These are phyloP conservation scores for Monotropa hypopitys DNA, from an alignment of 179 eudicot species.

Conservation along the genomic window DNA sequence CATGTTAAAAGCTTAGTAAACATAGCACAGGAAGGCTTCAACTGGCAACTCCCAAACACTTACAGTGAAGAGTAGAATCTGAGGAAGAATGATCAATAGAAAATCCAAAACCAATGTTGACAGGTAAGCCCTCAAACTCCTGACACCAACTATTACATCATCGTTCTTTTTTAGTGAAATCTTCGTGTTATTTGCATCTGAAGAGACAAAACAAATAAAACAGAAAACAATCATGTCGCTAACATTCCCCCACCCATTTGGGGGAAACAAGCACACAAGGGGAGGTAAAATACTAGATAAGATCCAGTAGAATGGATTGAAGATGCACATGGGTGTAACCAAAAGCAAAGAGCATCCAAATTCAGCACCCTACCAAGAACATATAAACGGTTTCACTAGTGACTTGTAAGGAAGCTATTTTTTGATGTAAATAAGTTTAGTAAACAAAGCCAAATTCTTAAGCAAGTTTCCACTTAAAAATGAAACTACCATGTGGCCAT, in stretches of 20 bases:
- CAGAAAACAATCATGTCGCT: neutral
- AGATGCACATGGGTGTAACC: neutral
- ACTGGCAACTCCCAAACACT: constrained; percentile 22
- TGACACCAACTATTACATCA: constrained; percentile 21
- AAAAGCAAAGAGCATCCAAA: neutral
- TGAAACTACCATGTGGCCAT: neutral
- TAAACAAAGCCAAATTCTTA: neutral
- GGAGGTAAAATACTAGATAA: neutral
- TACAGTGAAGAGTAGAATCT: constrained; percentile 57
- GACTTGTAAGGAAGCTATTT: neutral
- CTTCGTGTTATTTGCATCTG: constrained; percentile 22
- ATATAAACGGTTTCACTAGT: neutral
- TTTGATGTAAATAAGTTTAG: neutral
- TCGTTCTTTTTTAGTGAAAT: constrained; percentile 51
- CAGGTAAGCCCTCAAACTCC: constrained; percentile 30
- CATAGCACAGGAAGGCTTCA: neutral
- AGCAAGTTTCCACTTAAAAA: neutral
- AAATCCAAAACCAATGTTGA: constrained; percentile 45
- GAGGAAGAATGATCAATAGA: constrained; percentile 47
- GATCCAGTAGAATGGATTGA: neutral
- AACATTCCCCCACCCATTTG: neutral
- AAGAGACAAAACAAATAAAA: constrained; percentile 7
- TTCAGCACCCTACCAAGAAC: neutral
- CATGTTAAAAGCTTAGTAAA: neutral
- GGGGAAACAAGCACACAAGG: neutral